These are phyloP conservation scores for Curvularia lunata DNA, from an alignment of 2,329 filamentous ascomycete genomes.

Conservation along the genomic window DNA sequence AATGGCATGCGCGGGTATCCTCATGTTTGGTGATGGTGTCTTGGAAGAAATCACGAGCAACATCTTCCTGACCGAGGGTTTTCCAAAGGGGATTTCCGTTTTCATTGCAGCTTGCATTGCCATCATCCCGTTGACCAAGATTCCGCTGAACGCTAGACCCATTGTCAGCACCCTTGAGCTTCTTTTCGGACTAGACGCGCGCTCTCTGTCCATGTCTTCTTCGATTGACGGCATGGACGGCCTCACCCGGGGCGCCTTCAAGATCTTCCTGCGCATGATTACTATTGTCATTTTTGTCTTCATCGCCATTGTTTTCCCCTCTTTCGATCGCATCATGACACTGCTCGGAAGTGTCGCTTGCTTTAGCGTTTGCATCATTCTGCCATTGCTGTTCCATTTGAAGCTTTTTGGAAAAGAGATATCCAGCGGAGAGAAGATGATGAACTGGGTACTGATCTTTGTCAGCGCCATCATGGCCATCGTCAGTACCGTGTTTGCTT, in stretches of 20 bases:
- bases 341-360: conserved; percentile 89
- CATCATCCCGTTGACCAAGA: conserved; percentile 93
- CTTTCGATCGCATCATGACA: conserved; percentile 89
- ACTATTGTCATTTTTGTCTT: conserved; percentile 74
- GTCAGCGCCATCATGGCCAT: conserved; percentile 73
- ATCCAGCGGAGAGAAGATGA: conserved; percentile 63
- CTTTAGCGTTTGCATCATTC: conserved; percentile 91
- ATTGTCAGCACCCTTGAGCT: conserved; percentile 87
- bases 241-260: conserved; percentile 64
- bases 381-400: conserved; percentile 87
- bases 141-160: conserved; percentile 87
- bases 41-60: conserved; percentile 90
- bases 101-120: conserved; percentile 85
- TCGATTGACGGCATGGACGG: conserved; percentile 61
- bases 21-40: conserved; percentile 95
- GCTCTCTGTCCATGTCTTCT: conserved; percentile 58
- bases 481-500: conserved; percentile 85
- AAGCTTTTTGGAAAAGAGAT: conserved; percentile 85
- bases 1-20: conserved; percentile 81
- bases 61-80: conserved; percentile 75
- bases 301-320: conserved; percentile 75
- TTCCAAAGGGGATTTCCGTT: conserved; percentile 75
- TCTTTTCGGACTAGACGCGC: conserved; percentile 72
- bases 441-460: conserved; percentile 73
- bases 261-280: conserved; percentile 67